Conservation (phyloP, 1,284 basidiomycete species). For the Fomitopsis betulina region DNA sequence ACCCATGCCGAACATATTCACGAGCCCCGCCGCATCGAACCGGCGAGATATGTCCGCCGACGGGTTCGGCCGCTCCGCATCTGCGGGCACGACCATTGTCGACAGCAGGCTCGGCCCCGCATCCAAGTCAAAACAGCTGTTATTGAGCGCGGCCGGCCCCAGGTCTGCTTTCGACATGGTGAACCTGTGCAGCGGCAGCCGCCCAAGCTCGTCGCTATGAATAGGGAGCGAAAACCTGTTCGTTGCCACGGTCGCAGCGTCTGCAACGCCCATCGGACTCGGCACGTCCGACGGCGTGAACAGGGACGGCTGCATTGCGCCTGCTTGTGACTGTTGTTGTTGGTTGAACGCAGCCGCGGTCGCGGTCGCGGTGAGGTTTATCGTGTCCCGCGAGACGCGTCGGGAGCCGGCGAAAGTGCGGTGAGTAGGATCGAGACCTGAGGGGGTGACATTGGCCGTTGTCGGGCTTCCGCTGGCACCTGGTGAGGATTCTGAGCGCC, state of each 20-base stretch:
- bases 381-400: constrained; percentile 23
- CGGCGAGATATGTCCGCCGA: not conserved
- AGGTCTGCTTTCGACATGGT: constrained; percentile 1
- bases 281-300: not conserved
- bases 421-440: constrained; percentile 9
- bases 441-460: not conserved
- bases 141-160: not conserved
- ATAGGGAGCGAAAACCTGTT: constrained; percentile 38
- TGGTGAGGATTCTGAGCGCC: constrained; percentile 13
- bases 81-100: not conserved
- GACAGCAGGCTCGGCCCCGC: not conserved
- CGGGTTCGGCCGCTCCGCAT: not conserved
- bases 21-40: not conserved
- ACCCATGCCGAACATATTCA: not conserved
- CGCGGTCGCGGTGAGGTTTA: constrained; percentile 6
- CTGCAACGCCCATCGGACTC: not conserved
- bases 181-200: constrained; percentile 43
- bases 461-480: not conserved
- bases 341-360: constrained; percentile 8
- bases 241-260: not conserved
- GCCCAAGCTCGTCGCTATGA: constrained; percentile 55
- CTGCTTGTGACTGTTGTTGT: too few species aligned
- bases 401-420: constrained; percentile 30
- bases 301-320: constrained; percentile 10
- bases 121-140: not conserved